Evolutionary conservation across 2,329 filamentous ascomycete species (phyloP).

Genomic region (Hypoxylon sp.): DNA sequence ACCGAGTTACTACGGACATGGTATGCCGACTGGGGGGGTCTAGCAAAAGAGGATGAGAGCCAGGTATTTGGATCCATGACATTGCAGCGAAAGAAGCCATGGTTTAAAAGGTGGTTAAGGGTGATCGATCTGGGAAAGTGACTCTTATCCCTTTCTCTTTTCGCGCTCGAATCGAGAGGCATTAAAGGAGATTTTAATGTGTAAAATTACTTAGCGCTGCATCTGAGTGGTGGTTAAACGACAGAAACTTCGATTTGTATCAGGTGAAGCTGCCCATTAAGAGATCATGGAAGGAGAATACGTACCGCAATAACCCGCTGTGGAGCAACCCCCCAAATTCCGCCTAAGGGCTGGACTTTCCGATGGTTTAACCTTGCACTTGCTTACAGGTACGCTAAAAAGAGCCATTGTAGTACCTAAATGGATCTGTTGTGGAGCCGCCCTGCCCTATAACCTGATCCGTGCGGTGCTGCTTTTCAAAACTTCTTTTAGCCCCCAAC

Average conservation of each 20-base stretch:
- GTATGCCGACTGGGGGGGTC: slow-evolving; percentile 4
- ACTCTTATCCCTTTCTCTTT: slow-evolving; percentile 2
- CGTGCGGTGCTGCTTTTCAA: slow-evolving; percentile 19
- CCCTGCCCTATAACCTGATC: slow-evolving; percentile 37
- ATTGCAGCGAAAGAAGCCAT: not conserved
- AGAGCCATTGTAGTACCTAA: too few species aligned
- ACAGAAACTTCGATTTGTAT: slow-evolving; percentile 34
- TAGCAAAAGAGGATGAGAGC: not conserved
- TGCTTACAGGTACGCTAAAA: not conserved
- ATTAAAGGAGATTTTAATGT: slow-evolving; percentile 33
- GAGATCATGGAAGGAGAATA: not conserved
- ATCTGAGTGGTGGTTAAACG: slow-evolving; percentile 48
- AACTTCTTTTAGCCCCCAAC: slow-evolving; percentile 42
- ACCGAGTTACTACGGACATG: not conserved
- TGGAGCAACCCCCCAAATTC: slow-evolving; percentile 25
- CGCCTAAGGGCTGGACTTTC: slow-evolving; percentile 22
- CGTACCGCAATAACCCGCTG: slow-evolving; percentile 16
- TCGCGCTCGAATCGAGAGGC: slow-evolving; percentile 1
- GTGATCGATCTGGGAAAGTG: not conserved
- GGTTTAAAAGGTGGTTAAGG: not conserved
- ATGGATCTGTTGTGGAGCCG: slow-evolving; percentile 30
- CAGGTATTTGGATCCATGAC: not conserved
- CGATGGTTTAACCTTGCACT: slow-evolving; percentile 2
- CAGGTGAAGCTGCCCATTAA: slow-evolving; percentile 36
- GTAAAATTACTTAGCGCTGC: slow-evolving; percentile 32